phyloP scores from a whole-genome alignment of 768 basidiomycete species.

The Xerocomellus chrysenteron region DNA sequence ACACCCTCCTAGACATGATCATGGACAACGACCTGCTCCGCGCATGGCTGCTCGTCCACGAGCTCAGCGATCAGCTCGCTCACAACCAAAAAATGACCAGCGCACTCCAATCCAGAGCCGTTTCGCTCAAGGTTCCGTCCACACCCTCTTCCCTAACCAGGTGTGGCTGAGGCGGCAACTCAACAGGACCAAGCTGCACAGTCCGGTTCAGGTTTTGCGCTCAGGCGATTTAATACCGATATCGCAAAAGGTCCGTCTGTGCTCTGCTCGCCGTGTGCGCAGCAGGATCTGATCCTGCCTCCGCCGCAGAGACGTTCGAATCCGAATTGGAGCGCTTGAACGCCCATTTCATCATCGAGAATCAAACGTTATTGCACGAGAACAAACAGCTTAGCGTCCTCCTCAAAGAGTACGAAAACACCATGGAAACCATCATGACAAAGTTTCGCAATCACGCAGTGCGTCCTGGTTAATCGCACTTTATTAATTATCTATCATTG shows the following conservation, averaged over 20 bases:
- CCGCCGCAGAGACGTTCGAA: slow-evolving; percentile 75
- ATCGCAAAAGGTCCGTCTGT: slow-evolving; percentile 73
- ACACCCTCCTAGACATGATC: slow-evolving; percentile 26
- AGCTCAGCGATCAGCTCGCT: slow-evolving; percentile 79
- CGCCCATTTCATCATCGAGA: slow-evolving; percentile 89
- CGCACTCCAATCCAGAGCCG: slow-evolving; percentile 66
- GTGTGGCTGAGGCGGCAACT: slow-evolving; percentile 8
- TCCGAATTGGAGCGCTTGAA: slow-evolving; percentile 90
- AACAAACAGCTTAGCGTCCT: slow-evolving; percentile 90
- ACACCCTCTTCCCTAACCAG: neutral
- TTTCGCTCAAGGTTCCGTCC: slow-evolving; percentile 69
- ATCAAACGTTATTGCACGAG: slow-evolving; percentile 88
- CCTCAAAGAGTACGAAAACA: slow-evolving; percentile 92
- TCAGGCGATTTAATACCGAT: slow-evolving; percentile 86
- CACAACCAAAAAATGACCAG: slow-evolving; percentile 76
- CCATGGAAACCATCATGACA: slow-evolving; percentile 94
- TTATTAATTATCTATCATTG: neutral
- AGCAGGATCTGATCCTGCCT: slow-evolving; percentile 12
- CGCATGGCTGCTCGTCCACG: slow-evolving; percentile 77
- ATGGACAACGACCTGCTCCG: slow-evolving; percentile 73
- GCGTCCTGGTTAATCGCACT: slow-evolving; percentile 31
- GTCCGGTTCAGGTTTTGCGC: slow-evolving; percentile 67
- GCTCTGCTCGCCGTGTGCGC: neutral
- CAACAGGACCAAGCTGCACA: slow-evolving; percentile 72
- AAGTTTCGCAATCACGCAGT: slow-evolving; percentile 94